A percentile compares a stretch with the other conserved stretches of the same genome.
These are phyloP conservation scores for Phoenix roebelenii DNA, from an alignment of 176 grass and related monocot species.

Conservation along the genomic window DNA sequence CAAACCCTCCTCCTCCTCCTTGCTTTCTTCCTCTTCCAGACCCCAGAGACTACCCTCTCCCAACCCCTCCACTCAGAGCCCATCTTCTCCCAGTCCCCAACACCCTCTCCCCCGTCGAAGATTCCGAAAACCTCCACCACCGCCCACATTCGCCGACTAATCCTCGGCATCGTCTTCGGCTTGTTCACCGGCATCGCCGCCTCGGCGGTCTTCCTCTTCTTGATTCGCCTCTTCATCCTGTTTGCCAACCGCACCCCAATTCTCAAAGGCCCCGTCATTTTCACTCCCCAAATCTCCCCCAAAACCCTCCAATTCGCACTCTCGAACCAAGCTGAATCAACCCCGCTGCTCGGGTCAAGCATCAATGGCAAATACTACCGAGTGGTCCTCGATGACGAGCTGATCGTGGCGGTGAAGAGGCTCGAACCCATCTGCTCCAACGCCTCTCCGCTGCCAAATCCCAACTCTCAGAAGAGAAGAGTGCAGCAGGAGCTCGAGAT, in stretches of 20 bases:
- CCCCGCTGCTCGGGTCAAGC: slow-evolving; percentile 32
- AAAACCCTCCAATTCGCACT: slow-evolving; percentile 59
- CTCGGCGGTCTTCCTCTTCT: slow-evolving; percentile 62
- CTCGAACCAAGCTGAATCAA: slow-evolving; percentile 26
- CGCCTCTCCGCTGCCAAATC: slow-evolving; percentile 29
- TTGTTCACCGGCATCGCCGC: slow-evolving; percentile 68
- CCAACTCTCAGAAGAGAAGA: slow-evolving; percentile 74
- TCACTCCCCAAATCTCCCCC: slow-evolving; percentile 77
- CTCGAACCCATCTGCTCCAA: slow-evolving; percentile 18
- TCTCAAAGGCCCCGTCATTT: slow-evolving; percentile 63
- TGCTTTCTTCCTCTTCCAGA: slow-evolving; percentile 22
- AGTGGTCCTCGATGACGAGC: slow-evolving; percentile 50
- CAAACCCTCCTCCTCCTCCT: slow-evolving; percentile 13
- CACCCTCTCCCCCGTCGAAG: slow-evolving; percentile 25
- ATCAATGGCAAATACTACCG: slow-evolving; percentile 56
- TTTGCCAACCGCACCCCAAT: slow-evolving; percentile 59
- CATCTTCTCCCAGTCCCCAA: slow-evolving; percentile 26
- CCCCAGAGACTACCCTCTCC: slow-evolving; percentile 16
- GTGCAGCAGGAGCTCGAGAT: slow-evolving; percentile 69
- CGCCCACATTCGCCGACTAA: slow-evolving; percentile 47
- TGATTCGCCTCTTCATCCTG: slow-evolving; percentile 56
- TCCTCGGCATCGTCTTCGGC: slow-evolving; percentile 79
- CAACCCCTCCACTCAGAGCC: slow-evolving; percentile 62
- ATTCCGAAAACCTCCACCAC: slow-evolving; percentile 32
- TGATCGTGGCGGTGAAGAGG: slow-evolving; percentile 67